These are phyloP conservation scores for Chloridella minuta DNA, from an alignment of 352 stramenopile genomes.

Conservation along the genomic window DNA sequence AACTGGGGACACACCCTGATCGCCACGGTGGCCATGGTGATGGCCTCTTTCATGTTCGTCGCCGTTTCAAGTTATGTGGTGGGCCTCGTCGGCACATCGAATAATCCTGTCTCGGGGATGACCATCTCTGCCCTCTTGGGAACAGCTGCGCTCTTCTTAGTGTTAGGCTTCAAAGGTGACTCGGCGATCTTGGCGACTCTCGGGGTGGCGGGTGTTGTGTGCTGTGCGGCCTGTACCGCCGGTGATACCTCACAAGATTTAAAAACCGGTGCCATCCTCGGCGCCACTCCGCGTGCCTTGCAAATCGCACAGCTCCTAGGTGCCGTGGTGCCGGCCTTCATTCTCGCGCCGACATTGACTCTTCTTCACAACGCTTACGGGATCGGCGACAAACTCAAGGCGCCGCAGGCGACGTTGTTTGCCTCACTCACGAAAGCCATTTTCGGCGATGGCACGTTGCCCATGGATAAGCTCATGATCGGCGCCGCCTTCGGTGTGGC, in stretches of 20 bases:
- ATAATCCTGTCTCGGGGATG: conserved; percentile 18
- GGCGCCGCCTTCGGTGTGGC: conserved; percentile 14
- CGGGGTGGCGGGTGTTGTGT: conserved; percentile 14
- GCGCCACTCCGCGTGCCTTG: conserved; percentile 16
- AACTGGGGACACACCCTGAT: conserved; percentile 15
- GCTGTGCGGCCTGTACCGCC: conserved; percentile 14
- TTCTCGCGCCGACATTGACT: conserved; percentile 16
- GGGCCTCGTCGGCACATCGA: conserved; percentile 16
- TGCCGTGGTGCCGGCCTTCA: conserved; percentile 13
- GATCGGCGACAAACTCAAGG: conserved; percentile 14
- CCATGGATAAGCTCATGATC: conserved; percentile 14
- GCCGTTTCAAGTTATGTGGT: conserved; percentile 17
- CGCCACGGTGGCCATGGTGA: conserved; percentile 8
- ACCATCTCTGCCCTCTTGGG: conserved; percentile 16
- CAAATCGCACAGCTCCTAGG: conserved; percentile 16
- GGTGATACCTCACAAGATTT: conserved; percentile 19
- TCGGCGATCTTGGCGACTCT: conserved; percentile 5
- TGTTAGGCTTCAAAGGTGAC: conserved; percentile 13
- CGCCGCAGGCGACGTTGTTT: conserved; percentile 18
- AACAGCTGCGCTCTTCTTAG: conserved; percentile 17
- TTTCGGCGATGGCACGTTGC: conserved; percentile 16
- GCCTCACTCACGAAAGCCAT: conserved; percentile 16
- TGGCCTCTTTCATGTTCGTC: conserved; percentile 17
- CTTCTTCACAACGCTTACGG: conserved; percentile 15
- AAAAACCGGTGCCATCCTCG: conserved; percentile 15